Evolutionary conservation across 495 filamentous ascomycete genomes (phyloP).

Genomic region (Penicillium lividum): DNA sequence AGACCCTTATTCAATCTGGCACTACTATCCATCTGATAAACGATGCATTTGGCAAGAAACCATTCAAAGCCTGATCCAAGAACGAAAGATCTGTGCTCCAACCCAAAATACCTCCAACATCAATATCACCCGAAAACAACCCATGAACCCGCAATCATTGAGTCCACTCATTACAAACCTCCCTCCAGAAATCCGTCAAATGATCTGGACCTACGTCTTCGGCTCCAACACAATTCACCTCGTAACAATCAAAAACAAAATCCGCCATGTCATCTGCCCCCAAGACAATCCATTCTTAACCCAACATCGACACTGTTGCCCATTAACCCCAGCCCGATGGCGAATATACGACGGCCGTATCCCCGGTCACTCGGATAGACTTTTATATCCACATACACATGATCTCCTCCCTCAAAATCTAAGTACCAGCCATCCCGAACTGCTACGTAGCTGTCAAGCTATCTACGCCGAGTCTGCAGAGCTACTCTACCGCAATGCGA

Average conservation of each 20-base stretch:
- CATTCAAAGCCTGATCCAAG: constrained; percentile 40
- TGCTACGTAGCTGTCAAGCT: constrained; percentile 44
- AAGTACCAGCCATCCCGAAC: constrained; percentile 23
- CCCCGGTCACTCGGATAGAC: constrained; percentile 24
- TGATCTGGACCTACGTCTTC: constrained; percentile 57
- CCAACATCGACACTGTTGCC: constrained; percentile 42
- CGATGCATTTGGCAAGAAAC: constrained; percentile 39
- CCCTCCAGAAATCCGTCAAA: constrained; percentile 56
- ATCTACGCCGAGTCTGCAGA: constrained; percentile 43
- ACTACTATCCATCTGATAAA: constrained; percentile 45
- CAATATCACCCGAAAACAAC: constrained; percentile 17
- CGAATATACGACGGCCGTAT: constrained; percentile 25
- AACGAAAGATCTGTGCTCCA: constrained; percentile 43
- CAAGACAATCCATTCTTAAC: constrained; percentile 21
- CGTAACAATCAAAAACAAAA: constrained; percentile 43
- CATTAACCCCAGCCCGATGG: constrained; percentile 40
- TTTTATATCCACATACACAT: constrained; percentile 46
- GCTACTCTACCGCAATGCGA: constrained; percentile 31
- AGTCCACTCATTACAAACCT: constrained; percentile 26
- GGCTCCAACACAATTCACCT: constrained; percentile 43
- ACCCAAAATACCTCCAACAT: not conserved
- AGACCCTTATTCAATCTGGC: constrained; percentile 49
- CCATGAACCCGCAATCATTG: constrained; percentile 25
- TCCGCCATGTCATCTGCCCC: constrained; percentile 42
- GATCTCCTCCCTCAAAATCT: constrained; percentile 28